These are phyloP conservation scores for Apiospora kogelbergensis DNA, from an alignment of 2,329 filamentous ascomycete species.

Conservation along the genomic window DNA sequence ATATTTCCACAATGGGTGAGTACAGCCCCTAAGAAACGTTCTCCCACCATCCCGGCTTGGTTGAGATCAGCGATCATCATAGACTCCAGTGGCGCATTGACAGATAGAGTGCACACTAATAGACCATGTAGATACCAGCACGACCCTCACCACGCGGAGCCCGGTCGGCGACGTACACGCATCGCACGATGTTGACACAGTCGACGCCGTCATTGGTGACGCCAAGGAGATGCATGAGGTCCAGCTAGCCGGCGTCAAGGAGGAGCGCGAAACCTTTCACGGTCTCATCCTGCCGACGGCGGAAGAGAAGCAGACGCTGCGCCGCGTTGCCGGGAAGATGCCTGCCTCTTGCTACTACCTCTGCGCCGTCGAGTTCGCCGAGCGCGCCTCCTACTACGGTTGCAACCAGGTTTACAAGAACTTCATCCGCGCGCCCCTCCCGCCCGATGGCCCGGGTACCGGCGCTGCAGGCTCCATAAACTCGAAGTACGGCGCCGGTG, in stretches of 20 bases:
- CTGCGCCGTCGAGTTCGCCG: constrained; percentile 52
- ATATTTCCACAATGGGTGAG: neutral
- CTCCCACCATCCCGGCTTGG: neutral
- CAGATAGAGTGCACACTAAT: neutral
- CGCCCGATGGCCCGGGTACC: constrained; percentile 47
- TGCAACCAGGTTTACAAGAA: constrained; percentile 46
- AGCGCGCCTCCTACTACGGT: constrained; percentile 53
- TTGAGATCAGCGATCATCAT: neutral
- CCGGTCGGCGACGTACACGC: constrained; percentile 23
- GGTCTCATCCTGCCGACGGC: constrained; percentile 41
- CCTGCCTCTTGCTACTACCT: constrained; percentile 48
- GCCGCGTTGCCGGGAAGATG: constrained; percentile 45
- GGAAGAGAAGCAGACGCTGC: constrained; percentile 44
- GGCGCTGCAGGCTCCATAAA: constrained; percentile 35
- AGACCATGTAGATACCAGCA: constrained; percentile 17
- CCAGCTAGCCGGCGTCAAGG: constrained; percentile 11
- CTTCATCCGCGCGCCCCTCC: constrained; percentile 61
- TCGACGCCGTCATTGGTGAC: constrained; percentile 14
- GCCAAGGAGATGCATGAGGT: constrained; percentile 9
- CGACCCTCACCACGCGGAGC: constrained; percentile 23
- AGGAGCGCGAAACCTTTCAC: constrained; percentile 28
- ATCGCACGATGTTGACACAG: constrained; percentile 8
- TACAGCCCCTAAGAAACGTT: neutral
- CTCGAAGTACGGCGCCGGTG: constrained; percentile 42
- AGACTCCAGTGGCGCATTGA: neutral